Conservation (phyloP, 148 eudicot species). For the Rheum nobile region DNA sequence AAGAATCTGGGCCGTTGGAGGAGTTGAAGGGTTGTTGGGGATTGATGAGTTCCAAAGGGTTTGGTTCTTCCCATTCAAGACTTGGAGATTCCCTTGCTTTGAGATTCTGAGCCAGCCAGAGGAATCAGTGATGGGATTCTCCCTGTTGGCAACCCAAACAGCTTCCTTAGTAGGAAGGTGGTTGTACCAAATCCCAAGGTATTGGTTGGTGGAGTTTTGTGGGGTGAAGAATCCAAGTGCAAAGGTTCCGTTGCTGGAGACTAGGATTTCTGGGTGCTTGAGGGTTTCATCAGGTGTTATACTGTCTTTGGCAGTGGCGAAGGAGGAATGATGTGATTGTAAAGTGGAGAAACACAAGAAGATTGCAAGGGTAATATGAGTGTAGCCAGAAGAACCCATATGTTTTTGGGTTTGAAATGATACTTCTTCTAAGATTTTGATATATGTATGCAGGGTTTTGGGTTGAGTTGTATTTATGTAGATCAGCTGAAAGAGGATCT, state of each 20-base stretch:
- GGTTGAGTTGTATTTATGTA: background rate
- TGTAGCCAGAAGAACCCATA: background rate
- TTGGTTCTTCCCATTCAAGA: background rate
- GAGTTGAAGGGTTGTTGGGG: background rate
- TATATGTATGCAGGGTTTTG: background rate
- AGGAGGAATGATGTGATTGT: background rate
- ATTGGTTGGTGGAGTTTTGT: conserved; percentile 33
- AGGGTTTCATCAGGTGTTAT: conserved; percentile 9
- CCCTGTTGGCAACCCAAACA: conserved; percentile 73
- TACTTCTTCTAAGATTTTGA: background rate
- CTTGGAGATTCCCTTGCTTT: background rate
- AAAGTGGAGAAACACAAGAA: background rate
- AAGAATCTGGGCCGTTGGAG: background rate
- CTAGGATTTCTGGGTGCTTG: conserved; percentile 13
- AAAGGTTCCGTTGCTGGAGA: conserved; percentile 20
- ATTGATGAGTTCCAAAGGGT: background rate
- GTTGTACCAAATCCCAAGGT: conserved; percentile 56
- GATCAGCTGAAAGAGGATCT: background rate
- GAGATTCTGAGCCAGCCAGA: conserved; percentile 24
- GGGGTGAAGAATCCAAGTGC: conserved; percentile 67
- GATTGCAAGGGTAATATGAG: background rate
- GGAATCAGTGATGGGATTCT: conserved; percentile 23
- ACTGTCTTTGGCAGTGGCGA: conserved; percentile 3
- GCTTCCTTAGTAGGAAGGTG: conserved; percentile 20
- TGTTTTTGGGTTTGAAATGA: background rate